phyloP scores from a whole-genome alignment of 1,284 basidiomycete species.

The Cryptococcus floricola region DNA sequence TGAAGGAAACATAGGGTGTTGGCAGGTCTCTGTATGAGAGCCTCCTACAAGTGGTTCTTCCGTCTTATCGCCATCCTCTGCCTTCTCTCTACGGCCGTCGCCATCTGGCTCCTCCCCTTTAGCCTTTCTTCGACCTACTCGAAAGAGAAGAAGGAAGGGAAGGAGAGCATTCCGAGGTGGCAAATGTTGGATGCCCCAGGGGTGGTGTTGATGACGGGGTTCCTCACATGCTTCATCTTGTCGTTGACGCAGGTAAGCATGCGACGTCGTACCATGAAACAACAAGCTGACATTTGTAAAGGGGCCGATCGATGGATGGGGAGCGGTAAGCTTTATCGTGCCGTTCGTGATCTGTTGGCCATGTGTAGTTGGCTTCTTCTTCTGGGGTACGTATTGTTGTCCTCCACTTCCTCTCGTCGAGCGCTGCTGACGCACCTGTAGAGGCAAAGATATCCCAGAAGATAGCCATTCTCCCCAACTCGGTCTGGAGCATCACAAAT shows the following conservation, averaged over 20 bases:
- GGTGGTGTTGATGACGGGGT: conserved; percentile 28
- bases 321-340: conserved; percentile 34
- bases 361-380: conserved; percentile 33
- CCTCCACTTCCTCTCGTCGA: conserved; percentile 1
- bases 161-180: conserved; percentile 18
- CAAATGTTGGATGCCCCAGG: conserved; percentile 39
- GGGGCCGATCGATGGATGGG: conserved; percentile 33
- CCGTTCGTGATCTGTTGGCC: conserved; percentile 33
- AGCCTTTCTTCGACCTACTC: conserved; percentile 3
- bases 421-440: not conserved
- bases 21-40: conserved; percentile 25
- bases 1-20: conserved; percentile 8
- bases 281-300: too few species aligned
- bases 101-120: conserved; percentile 1
- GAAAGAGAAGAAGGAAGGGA: not conserved
- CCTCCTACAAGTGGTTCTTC: conserved; percentile 34
- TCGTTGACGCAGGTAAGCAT: conserved; percentile 29
- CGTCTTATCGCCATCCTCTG: conserved; percentile 30
- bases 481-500: conserved; percentile 30
- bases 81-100: not conserved
- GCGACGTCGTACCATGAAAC: too few species aligned
- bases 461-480: conserved; percentile 23
- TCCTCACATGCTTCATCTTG: conserved; percentile 39
- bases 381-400: conserved; percentile 20
- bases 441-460: conserved; percentile 18